Percentiles rank a stretch among this genome's conserved stretches.
Conservation (phyloP, 176 grass and related monocot species). For the Microstegium vimineum region DNA sequence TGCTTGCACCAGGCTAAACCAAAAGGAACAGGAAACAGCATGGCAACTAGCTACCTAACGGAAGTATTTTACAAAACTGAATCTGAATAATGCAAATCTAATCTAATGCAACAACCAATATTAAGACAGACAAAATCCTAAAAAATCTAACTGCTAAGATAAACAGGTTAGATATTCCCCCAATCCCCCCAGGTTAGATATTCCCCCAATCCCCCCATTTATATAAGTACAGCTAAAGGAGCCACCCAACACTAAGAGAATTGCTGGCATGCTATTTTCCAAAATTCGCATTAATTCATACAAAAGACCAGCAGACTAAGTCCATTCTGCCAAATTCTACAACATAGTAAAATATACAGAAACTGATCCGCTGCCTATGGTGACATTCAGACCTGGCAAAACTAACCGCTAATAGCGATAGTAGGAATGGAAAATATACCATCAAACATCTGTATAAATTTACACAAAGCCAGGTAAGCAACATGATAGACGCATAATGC, state of each 20-base stretch:
- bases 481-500: too few relatives aligned
- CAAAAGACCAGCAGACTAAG: background rate
- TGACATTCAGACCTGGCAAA: background rate
- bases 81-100: background rate
- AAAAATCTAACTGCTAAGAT: background rate
- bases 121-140: background rate
- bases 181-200: background rate
- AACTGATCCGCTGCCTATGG: background rate
- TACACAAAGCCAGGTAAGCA: too few relatives aligned
- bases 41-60: too few relatives aligned
- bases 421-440: background rate
- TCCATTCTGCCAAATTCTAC: background rate
- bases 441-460: background rate
- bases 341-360: background rate
- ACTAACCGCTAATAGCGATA: background rate
- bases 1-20: background rate
- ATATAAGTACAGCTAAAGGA: background rate
- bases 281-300: background rate
- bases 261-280: background rate
- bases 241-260: background rate
- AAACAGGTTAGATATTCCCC: background rate
- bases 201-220: background rate
- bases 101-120: background rate
- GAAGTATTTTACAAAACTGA: background rate
- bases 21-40: too few relatives aligned